These are phyloP conservation scores for Afroboletus lepidellus DNA, from an alignment of 1,284 basidiomycete genomes.

Conservation along the genomic window DNA sequence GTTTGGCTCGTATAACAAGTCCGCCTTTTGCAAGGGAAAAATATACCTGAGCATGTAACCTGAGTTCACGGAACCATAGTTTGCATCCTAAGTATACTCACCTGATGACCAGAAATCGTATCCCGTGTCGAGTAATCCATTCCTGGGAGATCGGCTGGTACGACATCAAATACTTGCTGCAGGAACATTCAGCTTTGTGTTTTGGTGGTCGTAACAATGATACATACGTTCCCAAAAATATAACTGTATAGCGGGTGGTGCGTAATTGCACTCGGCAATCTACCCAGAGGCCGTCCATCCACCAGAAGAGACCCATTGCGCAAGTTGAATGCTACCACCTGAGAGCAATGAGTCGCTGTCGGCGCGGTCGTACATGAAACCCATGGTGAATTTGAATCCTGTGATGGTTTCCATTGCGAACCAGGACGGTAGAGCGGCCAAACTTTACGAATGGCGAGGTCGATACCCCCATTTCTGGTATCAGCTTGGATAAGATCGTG, in stretches of 20 bases:
- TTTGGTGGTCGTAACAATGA: not conserved
- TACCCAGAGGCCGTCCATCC: conserved; percentile 39
- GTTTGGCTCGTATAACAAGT: not conserved
- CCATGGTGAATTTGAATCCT: conserved; percentile 38
- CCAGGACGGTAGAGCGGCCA: conserved; percentile 39
- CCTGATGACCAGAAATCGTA: conserved; percentile 24
- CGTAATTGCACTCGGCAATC: conserved; percentile 37
- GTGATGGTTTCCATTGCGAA: conserved; percentile 33
- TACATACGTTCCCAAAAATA: conserved; percentile 37
- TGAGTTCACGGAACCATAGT: not conserved
- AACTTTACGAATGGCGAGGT: conserved; percentile 35
- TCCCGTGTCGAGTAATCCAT: conserved; percentile 38
- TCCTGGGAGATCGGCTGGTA: conserved; percentile 35
- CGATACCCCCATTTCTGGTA: conserved; percentile 24
- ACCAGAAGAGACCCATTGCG: conserved; percentile 43
- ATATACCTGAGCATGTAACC: not conserved
- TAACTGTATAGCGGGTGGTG: conserved; percentile 5
- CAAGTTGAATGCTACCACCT: conserved; percentile 39
- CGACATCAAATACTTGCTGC: conserved; percentile 38
- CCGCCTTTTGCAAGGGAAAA: not conserved
- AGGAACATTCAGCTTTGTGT: not conserved
- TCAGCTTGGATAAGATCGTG: conserved; percentile 6
- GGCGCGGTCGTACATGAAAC: conserved; percentile 26
- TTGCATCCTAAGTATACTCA: not conserved
- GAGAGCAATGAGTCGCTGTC: conserved; percentile 4